Evolutionary conservation across 495 filamentous ascomycete genomes (phyloP).

Genomic region (Sphaerosporella brunnea): DNA sequence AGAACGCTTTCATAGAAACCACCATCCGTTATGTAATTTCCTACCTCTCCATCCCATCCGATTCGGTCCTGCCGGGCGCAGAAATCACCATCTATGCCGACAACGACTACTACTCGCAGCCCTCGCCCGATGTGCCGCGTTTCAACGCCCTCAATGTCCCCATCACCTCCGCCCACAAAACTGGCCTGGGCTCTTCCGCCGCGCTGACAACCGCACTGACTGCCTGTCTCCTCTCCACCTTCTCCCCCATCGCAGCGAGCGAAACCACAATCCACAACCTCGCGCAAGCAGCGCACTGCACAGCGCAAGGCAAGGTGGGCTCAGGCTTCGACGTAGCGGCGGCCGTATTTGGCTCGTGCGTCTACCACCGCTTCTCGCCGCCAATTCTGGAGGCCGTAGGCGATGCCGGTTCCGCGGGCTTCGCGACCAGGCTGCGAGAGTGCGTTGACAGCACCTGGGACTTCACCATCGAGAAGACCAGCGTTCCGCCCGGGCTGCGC

Average conservation of each 20-base stretch:
- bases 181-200: constrained; percentile 86
- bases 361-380: constrained; percentile 82
- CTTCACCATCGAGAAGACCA: constrained; percentile 29
- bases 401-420: constrained; percentile 43
- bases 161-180: constrained; percentile 73
- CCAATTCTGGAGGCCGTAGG: constrained; percentile 47
- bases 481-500: constrained; percentile 45
- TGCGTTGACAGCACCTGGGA: constrained; percentile 66
- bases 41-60: constrained; percentile 48
- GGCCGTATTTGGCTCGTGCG: constrained; percentile 75
- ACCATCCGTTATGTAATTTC: constrained; percentile 73
- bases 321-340: constrained; percentile 93
- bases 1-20: constrained; percentile 80
- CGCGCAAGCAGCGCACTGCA: constrained; percentile 81
- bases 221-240: constrained; percentile 58
- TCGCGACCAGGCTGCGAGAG: constrained; percentile 43
- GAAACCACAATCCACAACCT: constrained; percentile 61
- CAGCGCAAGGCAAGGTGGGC: constrained; percentile 90
- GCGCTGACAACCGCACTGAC: constrained; percentile 86
- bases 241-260: constrained; percentile 40
- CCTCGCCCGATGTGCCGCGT: constrained; percentile 32
- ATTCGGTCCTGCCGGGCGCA: constrained; percentile 34
- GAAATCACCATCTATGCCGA: constrained; percentile 80
- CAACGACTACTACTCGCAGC: constrained; percentile 87
- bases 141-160: constrained; percentile 67